Base-by-base conservation (phyloP, 257 asterid genomes). In the Solanum chiquidenum region DNA sequence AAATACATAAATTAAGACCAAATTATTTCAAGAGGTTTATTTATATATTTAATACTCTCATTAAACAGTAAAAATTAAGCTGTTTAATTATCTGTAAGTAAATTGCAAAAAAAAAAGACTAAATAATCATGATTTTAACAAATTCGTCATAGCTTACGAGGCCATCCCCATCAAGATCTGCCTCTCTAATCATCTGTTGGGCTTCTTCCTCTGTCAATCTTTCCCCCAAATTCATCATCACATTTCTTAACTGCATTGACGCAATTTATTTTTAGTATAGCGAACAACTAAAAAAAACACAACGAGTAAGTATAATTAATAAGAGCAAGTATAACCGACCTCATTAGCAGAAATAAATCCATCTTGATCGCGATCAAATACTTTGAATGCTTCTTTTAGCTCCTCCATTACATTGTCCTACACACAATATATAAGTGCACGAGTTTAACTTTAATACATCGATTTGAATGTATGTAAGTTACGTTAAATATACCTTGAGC, bases 171-270 rank as follows among this genome's bases (percentile, higher is more conserved):
- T 95, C 94, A 35, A 89, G 16, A 90, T 95, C 98, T 5, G 93
- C 98, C 38, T 92, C 98, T 90, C 92, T 91, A 33, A 95, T 94
- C 98, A 95, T 95, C 58, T 95, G 93, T 25, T 91, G 92, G 0
- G 96, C 97, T 88, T 94, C 97, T 90, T 94, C 96, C 46, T 91
- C 96, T 2, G 92, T 95, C 60, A 95, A 75, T 91, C 93, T 90
- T 83, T 95, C 98, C 75, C 98, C 98, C 88, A 95, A 52, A 86
- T 94, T 95, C 62, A 92, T 93, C 98, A 95, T 95, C 89, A 94
- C 98, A 64, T 91, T 89, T 86, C 93, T 89, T 87, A 95, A 89
- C 98, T 95, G 93, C 93, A 88, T 79, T 46, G 9, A 46, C 8
- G 1, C 34, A 72, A 42, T 25, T n/a, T 9, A 62, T 62, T 62